phyloP scores from a whole-genome alignment of 2,329 filamentous ascomycete genomes.

The Beauveria varroae region DNA sequence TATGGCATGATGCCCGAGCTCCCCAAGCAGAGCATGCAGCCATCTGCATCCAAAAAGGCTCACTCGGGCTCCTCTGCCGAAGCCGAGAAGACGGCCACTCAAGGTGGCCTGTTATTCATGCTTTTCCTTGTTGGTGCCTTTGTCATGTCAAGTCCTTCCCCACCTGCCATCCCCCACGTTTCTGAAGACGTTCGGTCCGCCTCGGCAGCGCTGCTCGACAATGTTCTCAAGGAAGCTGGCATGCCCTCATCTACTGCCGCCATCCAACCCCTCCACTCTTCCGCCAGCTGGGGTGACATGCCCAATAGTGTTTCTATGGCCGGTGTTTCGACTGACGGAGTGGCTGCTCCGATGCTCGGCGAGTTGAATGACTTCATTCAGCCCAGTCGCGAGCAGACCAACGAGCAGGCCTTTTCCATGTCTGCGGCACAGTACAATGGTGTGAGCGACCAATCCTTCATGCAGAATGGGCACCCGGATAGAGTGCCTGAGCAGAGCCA shows the following conservation, averaged over 20 bases:
- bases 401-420: constrained; percentile 81
- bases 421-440: constrained; percentile 84
- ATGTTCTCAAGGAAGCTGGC: constrained; percentile 74
- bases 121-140: constrained; percentile 94
- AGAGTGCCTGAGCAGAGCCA: constrained; percentile 44
- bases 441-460: constrained; percentile 59
- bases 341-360: constrained; percentile 54
- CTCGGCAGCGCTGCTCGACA: constrained; percentile 69
- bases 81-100: constrained; percentile 59
- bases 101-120: constrained; percentile 84
- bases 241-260: constrained; percentile 39
- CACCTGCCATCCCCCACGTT: constrained; percentile 66
- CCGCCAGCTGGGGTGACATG: constrained; percentile 40
- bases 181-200: constrained; percentile 75
- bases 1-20: constrained; percentile 54
- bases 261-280: constrained; percentile 41
- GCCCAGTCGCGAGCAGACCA: constrained; percentile 76
- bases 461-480: constrained; percentile 44
- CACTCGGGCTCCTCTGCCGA: constrained; percentile 27
- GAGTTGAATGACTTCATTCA: constrained; percentile 61
- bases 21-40: constrained; percentile 51
- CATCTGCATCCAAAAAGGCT: constrained; percentile 46
- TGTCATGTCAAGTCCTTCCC: constrained; percentile 76
- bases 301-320: constrained; percentile 38
- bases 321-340: constrained; percentile 25